Percentiles rank a stretch among this genome's conserved stretches.
phyloP scores from a whole-genome alignment of 805 yeast genomes.

The Sugiyamaella valdiviana region DNA sequence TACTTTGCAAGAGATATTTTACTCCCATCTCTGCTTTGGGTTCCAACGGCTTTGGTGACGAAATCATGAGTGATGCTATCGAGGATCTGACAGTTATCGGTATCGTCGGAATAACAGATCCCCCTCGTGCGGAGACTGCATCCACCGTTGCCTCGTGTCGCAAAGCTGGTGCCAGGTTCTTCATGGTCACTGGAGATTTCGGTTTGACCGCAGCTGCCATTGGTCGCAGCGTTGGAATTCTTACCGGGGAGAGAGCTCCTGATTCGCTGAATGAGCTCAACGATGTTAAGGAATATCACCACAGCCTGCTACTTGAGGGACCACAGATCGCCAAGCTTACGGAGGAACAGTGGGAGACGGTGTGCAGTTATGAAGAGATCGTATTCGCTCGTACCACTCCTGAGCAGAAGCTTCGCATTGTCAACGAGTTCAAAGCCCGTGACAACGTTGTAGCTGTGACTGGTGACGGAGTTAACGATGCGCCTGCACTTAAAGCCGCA shows the following conservation, averaged over 20 bases:
- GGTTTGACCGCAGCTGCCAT: slow-evolving; percentile 47
- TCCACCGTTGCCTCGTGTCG: slow-evolving; percentile 65
- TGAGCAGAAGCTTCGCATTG: slow-evolving; percentile 47
- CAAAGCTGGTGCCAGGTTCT: slow-evolving; percentile 88
- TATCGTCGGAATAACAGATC: slow-evolving; percentile 89
- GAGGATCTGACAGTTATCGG: slow-evolving; percentile 69
- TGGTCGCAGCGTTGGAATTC: slow-evolving; percentile 50
- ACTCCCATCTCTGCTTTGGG: slow-evolving; percentile 3
- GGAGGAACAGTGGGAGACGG: slow-evolving; percentile 40
- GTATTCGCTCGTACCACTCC: slow-evolving; percentile 41
- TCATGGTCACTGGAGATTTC: slow-evolving; percentile 84
- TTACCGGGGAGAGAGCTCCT: slow-evolving; percentile 12
- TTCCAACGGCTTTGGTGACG: slow-evolving; percentile 8
- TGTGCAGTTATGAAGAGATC: slow-evolving; percentile 36
- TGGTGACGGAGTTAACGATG: slow-evolving; percentile 99
- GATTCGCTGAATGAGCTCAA: slow-evolving; percentile 7
- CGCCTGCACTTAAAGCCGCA: slow-evolving; percentile 94
- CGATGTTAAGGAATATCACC: neutral
- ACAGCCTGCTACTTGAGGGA: slow-evolving; percentile 14
- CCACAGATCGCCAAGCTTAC: slow-evolving; percentile 8
- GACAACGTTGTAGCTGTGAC: slow-evolving; percentile 98
- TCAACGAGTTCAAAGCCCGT: slow-evolving; percentile 47
- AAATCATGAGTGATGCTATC: slow-evolving; percentile 3
- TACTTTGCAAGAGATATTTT: slow-evolving; percentile 8
- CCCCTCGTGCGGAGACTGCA: slow-evolving; percentile 82